phyloP scores from a whole-genome alignment of 1,139 yeast species.

The Protomyces arabidopsidicola region DNA sequence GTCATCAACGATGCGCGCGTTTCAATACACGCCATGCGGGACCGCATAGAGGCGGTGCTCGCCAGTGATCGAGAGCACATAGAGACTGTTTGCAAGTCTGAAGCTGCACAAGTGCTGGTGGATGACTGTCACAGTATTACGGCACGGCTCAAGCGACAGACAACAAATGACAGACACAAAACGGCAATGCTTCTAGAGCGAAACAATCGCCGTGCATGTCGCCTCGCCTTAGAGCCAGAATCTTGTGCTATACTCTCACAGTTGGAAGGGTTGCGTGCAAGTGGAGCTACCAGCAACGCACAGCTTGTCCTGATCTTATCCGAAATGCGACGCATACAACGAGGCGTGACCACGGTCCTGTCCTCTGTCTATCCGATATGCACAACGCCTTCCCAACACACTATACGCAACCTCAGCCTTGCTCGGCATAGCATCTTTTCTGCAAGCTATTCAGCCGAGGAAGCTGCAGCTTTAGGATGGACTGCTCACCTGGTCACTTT shows the following conservation, averaged over 20 bases:
- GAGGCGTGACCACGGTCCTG: conserved; percentile 6
- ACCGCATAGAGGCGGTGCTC: background rate
- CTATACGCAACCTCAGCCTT: conserved; percentile 6
- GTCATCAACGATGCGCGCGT: conserved; percentile 17
- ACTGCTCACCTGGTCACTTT: conserved; percentile 46
- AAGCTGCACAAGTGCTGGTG: background rate
- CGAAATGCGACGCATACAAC: conserved; percentile 11
- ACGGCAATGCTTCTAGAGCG: background rate
- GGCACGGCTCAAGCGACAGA: background rate
- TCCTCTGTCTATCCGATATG: conserved; percentile 6
- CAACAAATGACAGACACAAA: background rate
- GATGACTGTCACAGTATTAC: background rate
- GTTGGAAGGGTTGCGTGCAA: background rate
- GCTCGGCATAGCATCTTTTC: conserved; percentile 11
- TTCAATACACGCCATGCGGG: background rate
- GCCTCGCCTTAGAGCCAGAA: background rate
- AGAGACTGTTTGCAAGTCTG: background rate
- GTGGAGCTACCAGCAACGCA: background rate
- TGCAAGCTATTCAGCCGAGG: conserved; percentile 35
- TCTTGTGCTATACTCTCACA: background rate
- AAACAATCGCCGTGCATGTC: background rate
- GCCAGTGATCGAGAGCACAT: background rate
- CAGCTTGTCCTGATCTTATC: conserved; percentile 3
- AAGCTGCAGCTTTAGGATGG: conserved; percentile 52
- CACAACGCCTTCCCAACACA: background rate